Percentiles rank a stretch among this genome's conserved stretches.
phyloP scores from a whole-genome alignment of 139 green algal genomes.

The Chlorella ohadii region DNA sequence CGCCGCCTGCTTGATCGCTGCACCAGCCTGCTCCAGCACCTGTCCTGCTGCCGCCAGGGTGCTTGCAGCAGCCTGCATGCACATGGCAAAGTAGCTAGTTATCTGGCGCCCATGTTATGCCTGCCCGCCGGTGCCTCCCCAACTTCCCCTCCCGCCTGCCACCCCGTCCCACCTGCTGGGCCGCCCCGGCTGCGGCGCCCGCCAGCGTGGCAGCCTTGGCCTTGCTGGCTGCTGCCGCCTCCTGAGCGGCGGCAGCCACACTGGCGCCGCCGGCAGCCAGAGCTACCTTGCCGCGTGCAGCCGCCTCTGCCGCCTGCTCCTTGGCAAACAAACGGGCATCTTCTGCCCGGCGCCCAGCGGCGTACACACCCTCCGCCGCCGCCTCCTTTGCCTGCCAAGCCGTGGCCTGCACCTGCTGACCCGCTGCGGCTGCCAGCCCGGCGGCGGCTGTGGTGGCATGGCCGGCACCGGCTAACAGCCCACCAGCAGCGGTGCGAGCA shows the following conservation, averaged over 20 bases:
- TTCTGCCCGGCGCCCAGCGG: background rate
- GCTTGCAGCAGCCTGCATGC: background rate
- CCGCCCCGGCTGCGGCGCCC: background rate
- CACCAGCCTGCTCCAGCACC: background rate
- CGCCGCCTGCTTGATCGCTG: background rate
- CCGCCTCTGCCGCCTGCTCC: slow-evolving; percentile 2
- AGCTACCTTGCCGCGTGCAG: background rate
- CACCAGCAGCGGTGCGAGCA: background rate
- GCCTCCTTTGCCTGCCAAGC: background rate
- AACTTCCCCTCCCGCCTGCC: no score
- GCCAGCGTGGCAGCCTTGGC: background rate
- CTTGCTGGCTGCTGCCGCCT: background rate
- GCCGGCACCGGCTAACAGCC: background rate
- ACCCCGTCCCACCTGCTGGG: background rate
- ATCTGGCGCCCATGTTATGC: no score
- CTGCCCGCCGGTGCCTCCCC: background rate
- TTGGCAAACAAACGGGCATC: background rate
- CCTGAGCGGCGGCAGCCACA: background rate
- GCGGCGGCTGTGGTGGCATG: background rate
- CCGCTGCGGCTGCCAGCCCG: background rate
- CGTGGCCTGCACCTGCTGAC: background rate
- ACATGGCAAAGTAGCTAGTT: no score
- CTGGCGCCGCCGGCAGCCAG: background rate
- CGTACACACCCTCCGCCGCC: background rate
- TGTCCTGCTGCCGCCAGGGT: background rate